phyloP scores from a whole-genome alignment of 768 basidiomycete genomes.

The Sutorius australiensis region DNA sequence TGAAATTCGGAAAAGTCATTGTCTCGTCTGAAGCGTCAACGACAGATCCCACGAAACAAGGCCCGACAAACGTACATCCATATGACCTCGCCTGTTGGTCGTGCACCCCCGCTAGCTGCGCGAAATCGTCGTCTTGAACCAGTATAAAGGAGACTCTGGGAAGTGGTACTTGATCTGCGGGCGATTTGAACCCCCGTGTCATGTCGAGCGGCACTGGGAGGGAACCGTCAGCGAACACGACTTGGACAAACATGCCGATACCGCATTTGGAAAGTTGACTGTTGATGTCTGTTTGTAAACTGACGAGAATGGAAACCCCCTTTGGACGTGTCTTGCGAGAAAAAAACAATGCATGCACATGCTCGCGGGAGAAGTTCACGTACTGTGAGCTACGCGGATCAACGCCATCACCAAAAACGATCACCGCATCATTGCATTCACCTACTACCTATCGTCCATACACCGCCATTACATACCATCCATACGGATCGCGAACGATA shows the following conservation, averaged over 20 bases:
- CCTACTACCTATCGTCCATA: slow-evolving; percentile 9
- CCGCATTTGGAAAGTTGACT: slow-evolving; percentile 19
- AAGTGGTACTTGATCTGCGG: slow-evolving; percentile 38
- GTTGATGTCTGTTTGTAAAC: slow-evolving; percentile 13
- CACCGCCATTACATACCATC: slow-evolving; percentile 19
- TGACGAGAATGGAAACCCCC: slow-evolving; percentile 11
- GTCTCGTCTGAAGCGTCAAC: slow-evolving; percentile 36
- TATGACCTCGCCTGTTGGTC: slow-evolving; percentile 62
- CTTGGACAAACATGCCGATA: slow-evolving; percentile 1
- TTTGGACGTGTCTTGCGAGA: no score
- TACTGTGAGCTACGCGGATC: slow-evolving; percentile 1
- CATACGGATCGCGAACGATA: slow-evolving; percentile 3
- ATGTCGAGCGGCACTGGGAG: slow-evolving; percentile 20
- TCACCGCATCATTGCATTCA: not conserved
- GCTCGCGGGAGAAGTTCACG: no score
- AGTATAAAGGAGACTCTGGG: slow-evolving; percentile 69
- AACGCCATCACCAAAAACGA: not conserved
- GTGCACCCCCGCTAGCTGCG: slow-evolving; percentile 58
- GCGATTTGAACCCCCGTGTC: slow-evolving; percentile 38
- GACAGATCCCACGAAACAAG: not conserved
- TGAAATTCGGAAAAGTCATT: slow-evolving; percentile 69
- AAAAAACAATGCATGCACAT: no score
- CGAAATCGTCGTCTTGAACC: slow-evolving; percentile 59
- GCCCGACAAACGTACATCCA: slow-evolving; percentile 57
- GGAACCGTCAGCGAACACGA: slow-evolving; percentile 9